Conservation (phyloP, 2,329 filamentous ascomycete species). For the Aspergillus uvarum region DNA sequence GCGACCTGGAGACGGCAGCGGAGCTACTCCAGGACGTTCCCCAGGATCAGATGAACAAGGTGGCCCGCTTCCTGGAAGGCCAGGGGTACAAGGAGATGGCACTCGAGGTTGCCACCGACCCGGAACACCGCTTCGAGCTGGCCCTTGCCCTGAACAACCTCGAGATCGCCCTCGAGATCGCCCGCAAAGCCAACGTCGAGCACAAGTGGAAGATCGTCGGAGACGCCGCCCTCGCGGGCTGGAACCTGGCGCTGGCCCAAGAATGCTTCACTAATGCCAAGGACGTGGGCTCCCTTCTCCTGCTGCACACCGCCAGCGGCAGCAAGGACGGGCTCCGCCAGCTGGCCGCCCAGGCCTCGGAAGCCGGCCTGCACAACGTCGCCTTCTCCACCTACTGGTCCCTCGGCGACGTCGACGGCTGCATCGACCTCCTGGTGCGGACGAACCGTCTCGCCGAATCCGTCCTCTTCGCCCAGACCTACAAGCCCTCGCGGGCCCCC, state of each 20-base stretch:
- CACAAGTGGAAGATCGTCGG: slow-evolving; percentile 99
- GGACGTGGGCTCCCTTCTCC: slow-evolving; percentile 82
- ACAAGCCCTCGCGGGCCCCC: slow-evolving; percentile 76
- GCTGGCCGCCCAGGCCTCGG: slow-evolving; percentile 72
- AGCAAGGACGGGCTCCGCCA: slow-evolving; percentile 71
- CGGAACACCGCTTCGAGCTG: slow-evolving; percentile 95
- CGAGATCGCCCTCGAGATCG: slow-evolving; percentile 80
- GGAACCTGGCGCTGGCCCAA: slow-evolving; percentile 84
- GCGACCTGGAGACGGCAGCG: slow-evolving; percentile 86
- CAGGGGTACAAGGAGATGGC: slow-evolving; percentile 97
- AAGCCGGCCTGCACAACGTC: slow-evolving; percentile 81
- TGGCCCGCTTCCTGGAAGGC: slow-evolving; percentile 93
- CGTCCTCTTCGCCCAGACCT: slow-evolving; percentile 90
- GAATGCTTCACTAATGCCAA: slow-evolving; percentile 92
- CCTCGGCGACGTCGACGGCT: slow-evolving; percentile 76
- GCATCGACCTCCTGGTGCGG: slow-evolving; percentile 73
- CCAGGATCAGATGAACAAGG: slow-evolving; percentile 94
- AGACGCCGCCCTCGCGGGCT: slow-evolving; percentile 80
- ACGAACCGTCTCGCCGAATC: slow-evolving; percentile 82
- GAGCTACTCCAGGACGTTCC: slow-evolving; percentile 83
- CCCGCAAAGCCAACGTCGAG: slow-evolving; percentile 78
- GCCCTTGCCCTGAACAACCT: slow-evolving; percentile 80
- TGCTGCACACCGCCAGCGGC: slow-evolving; percentile 83
- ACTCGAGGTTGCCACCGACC: slow-evolving; percentile 87
- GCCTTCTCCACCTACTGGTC: slow-evolving; percentile 91